Evolutionary conservation across 1,139 yeast genomes (phyloP).

Genomic region (Arxiozyma heterogenica): DNA sequence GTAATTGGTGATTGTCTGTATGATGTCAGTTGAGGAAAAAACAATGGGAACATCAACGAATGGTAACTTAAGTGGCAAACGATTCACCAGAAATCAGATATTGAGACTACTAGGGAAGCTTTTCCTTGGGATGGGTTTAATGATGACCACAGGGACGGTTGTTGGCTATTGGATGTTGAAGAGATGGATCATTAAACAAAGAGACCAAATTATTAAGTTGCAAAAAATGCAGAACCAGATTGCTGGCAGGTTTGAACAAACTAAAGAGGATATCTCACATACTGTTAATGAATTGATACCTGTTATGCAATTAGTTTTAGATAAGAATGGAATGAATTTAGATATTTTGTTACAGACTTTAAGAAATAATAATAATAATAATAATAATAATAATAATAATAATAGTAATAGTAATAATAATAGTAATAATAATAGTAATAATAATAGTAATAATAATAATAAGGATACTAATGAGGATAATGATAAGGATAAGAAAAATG

Average conservation of each 20-base stretch:
- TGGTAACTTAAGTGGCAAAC: background rate
- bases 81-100: background rate
- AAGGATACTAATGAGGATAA: no score
- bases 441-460: conserved; percentile 10
- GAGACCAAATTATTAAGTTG: conserved; percentile 56
- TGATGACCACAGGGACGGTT: conserved; percentile 24
- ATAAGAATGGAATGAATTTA: conserved; percentile 22
- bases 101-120: conserved; percentile 12
- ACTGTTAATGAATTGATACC: conserved; percentile 81
- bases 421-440: conserved; percentile 6
- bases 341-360: conserved; percentile 21
- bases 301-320: conserved; percentile 43
- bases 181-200: conserved; percentile 26
- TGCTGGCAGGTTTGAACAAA: conserved; percentile 69
- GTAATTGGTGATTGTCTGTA: no score
- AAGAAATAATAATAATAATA: conserved; percentile 10
- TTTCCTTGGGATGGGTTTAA: conserved; percentile 6
- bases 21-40: background rate
- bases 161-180: conserved; percentile 18
- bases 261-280: conserved; percentile 82
- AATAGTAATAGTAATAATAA: no score
- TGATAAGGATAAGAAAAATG: conserved; percentile 6
- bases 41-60: background rate
- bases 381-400: conserved; percentile 6
- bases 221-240: conserved; percentile 73